These are phyloP conservation scores for Rubia occidens DNA, from an alignment of 305 asterid genomes.

Conservation along the genomic window DNA sequence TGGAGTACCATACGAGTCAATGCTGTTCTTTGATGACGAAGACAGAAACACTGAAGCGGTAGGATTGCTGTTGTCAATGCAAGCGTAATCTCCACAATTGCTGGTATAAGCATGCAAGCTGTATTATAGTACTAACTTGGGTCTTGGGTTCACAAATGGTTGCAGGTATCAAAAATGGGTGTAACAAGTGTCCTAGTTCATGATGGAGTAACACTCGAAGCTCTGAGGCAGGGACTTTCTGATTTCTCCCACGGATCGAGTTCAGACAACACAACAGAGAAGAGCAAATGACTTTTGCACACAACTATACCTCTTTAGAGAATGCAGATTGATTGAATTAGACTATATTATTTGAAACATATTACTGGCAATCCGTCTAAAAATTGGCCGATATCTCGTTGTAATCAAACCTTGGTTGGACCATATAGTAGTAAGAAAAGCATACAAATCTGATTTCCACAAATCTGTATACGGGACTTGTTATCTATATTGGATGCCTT, in stretches of 20 bases:
- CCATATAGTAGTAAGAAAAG: not conserved
- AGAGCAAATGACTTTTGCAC: slow-evolving; percentile 1
- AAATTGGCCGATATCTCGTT: not conserved
- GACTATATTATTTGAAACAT: not conserved
- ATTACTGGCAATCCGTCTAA: not conserved
- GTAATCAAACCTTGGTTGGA: not conserved
- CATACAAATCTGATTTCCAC: not conserved
- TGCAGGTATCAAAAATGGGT: slow-evolving; percentile 28
- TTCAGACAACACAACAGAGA: slow-evolving; percentile 8
- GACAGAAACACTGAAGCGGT: slow-evolving; percentile 52
- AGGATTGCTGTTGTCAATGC: not conserved
- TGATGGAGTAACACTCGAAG: slow-evolving; percentile 24
- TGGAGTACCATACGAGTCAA: slow-evolving; percentile 42
- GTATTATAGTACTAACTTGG: not conserved
- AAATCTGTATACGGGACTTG: not conserved
- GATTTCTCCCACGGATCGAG: slow-evolving; percentile 20
- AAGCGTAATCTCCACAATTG: not conserved
- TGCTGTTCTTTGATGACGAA: slow-evolving; percentile 74
- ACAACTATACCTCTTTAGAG: not conserved
- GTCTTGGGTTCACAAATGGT: not conserved
- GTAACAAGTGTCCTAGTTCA: slow-evolving; percentile 22
- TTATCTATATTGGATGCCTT: too few relatives aligned
- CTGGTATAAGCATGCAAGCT: not conserved
- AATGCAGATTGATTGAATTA: slow-evolving; percentile 7
- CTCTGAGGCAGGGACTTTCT: slow-evolving; percentile 25